Percentiles rank a stretch among this genome's conserved stretches.
Conservation (phyloP, 106 monocot genomes). For the Dendrobium officinale region DNA sequence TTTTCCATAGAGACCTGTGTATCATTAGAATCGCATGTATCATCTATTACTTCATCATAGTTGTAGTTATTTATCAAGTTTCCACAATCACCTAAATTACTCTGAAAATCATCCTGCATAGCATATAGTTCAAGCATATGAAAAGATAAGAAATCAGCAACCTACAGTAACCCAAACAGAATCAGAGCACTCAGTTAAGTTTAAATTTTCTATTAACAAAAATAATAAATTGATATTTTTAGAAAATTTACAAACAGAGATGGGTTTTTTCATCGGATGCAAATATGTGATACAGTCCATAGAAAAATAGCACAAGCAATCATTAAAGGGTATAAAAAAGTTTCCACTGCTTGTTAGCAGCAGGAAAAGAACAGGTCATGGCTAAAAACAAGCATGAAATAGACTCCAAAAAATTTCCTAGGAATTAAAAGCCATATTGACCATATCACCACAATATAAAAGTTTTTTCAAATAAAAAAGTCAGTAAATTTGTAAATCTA, state of each 20-base stretch:
- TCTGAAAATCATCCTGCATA: conserved; percentile 2
- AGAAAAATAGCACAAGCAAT: not conserved
- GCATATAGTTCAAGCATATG: not conserved
- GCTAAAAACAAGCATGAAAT: not conserved
- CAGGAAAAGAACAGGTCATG: not conserved
- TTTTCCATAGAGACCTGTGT: not conserved
- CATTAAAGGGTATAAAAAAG: not conserved
- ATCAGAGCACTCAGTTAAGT: not conserved
- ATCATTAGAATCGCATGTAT: not conserved
- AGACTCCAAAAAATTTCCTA: not conserved
- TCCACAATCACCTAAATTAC: not conserved
- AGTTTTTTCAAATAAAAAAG: too few species aligned
- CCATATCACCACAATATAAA: not conserved
- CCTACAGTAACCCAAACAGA: not conserved
- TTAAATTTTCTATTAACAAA: not conserved
- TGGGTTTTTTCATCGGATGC: not conserved
- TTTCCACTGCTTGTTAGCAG: not conserved
- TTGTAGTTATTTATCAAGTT: not conserved
- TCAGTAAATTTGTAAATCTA: too few species aligned
- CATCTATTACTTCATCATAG: not conserved
- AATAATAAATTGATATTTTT: not conserved
- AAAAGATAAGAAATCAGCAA: not conserved
- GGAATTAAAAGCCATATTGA: not conserved
- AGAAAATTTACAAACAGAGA: not conserved
- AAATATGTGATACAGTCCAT: not conserved